Conservation (phyloP, 2,329 filamentous ascomycete genomes). For the Niveomyces coronatus region DNA sequence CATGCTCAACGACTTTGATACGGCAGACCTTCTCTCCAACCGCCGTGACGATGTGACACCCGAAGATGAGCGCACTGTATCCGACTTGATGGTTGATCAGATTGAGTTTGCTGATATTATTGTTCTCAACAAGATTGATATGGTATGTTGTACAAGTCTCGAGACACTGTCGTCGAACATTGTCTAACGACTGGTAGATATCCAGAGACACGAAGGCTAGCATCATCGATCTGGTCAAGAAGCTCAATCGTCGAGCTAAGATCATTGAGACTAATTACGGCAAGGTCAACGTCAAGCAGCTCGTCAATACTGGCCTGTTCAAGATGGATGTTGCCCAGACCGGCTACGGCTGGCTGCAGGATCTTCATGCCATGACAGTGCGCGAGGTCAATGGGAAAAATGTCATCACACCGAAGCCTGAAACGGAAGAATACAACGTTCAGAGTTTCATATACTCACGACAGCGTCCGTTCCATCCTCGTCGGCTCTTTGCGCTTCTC, state of each 20-base stretch:
- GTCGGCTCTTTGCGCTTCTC: conserved; percentile 32
- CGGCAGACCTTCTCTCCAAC: conserved; percentile 54
- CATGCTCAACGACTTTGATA: conserved; percentile 62
- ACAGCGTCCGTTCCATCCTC: conserved; percentile 42
- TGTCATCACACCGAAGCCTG: conserved; percentile 53
- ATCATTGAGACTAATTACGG: conserved; percentile 50
- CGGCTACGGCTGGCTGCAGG: conserved; percentile 60
- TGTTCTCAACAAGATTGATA: conserved; percentile 60
- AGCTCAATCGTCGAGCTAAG: conserved; percentile 57
- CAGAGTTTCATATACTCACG: conserved; percentile 60
- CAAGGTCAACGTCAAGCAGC: conserved; percentile 49
- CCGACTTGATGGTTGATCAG: conserved; percentile 66
- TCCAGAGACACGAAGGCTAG: conserved; percentile 30
- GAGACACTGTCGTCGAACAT: no score
- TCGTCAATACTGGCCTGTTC: conserved; percentile 57
- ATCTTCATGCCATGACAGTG: conserved; percentile 57
- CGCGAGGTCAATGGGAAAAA: conserved; percentile 42
- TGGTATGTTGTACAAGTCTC: conserved; percentile 28
- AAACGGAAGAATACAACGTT: conserved; percentile 64
- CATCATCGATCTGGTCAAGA: conserved; percentile 43
- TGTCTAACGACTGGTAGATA: conserved; percentile 18
- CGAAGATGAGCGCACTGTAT: conserved; percentile 64
- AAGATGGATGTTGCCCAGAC: conserved; percentile 53
- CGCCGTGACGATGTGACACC: conserved; percentile 50
- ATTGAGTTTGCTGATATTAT: conserved; percentile 70